A percentile compares a stretch with the other conserved stretches of the same genome.
Evolutionary conservation across 2,329 filamentous ascomycete species (phyloP).

Genomic region (Fusarium sp.): DNA sequence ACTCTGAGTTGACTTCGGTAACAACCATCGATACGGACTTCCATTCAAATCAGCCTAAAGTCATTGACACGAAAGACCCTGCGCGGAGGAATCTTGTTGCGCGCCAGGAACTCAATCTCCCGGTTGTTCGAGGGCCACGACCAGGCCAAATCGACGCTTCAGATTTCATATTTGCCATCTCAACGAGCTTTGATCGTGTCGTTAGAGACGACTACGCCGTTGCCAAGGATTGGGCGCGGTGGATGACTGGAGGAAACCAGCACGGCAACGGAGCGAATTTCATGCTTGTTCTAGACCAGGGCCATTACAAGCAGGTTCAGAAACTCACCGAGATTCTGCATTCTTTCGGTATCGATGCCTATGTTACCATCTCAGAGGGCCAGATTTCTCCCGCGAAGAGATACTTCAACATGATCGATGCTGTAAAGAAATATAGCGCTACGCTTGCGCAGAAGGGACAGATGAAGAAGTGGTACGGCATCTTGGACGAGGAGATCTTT

Average conservation of each 20-base stretch:
- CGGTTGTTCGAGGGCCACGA: slow-evolving; percentile 50
- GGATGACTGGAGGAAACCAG: slow-evolving; percentile 59
- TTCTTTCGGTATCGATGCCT: slow-evolving; percentile 57
- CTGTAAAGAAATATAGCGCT: slow-evolving; percentile 52
- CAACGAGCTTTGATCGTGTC: slow-evolving; percentile 59
- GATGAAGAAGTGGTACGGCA: slow-evolving; percentile 58
- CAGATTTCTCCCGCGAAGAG: slow-evolving; percentile 52
- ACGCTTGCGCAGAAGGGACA: slow-evolving; percentile 54
- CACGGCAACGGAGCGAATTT: slow-evolving; percentile 60
- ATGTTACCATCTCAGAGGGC: slow-evolving; percentile 52
- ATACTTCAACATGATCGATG: slow-evolving; percentile 57
- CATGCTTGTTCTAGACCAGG: slow-evolving; percentile 58
- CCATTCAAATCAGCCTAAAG: slow-evolving; percentile 47
- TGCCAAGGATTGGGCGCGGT: slow-evolving; percentile 60
- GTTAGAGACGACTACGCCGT: slow-evolving; percentile 56
- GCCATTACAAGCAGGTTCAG: slow-evolving; percentile 52
- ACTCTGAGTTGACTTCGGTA: slow-evolving; percentile 47
- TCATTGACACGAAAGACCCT: slow-evolving; percentile 48
- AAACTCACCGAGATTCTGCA: slow-evolving; percentile 52
- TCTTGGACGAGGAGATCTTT: slow-evolving; percentile 63
- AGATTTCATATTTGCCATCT: slow-evolving; percentile 59
- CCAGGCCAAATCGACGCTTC: slow-evolving; percentile 57
- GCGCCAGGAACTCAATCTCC: slow-evolving; percentile 52
- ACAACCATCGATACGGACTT: slow-evolving; percentile 52
- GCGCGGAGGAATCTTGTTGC: slow-evolving; percentile 48